Conservation (phyloP, 257 asterid species). For the Cordia subcordata region DNA sequence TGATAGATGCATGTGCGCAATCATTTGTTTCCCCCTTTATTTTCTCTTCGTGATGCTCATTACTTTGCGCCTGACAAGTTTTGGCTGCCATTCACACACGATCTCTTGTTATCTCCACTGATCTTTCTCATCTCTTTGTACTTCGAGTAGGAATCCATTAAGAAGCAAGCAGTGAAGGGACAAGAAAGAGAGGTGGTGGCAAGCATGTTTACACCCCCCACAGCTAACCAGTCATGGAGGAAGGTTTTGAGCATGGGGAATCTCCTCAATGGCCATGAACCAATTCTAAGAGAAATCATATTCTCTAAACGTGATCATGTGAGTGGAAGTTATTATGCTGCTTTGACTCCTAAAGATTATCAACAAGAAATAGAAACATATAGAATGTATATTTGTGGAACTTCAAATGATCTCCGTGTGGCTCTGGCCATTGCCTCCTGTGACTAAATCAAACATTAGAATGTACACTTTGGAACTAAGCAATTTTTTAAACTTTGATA, state of each 20-base stretch:
- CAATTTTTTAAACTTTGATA: not conserved
- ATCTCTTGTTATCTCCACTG: too few relatives aligned
- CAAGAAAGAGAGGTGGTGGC: constrained; percentile 61
- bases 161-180: constrained; percentile 43
- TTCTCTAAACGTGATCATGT: constrained; percentile 62
- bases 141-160: constrained; percentile 39
- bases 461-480: not conserved
- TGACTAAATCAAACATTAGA: constrained; percentile 34
- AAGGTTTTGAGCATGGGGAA: constrained; percentile 93
- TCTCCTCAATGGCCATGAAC: constrained; percentile 94
- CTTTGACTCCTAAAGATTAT: constrained; percentile 32
- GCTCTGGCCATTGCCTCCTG: constrained; percentile 90
- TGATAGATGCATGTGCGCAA: too few relatives aligned
- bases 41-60: too few relatives aligned
- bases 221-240: constrained; percentile 94
- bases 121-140: not conserved
- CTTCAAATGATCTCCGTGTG: constrained; percentile 85
- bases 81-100: too few relatives aligned
- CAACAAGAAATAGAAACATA: constrained; percentile 71
- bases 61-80: too few relatives aligned
- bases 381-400: constrained; percentile 80
- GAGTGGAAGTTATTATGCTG: constrained; percentile 59
- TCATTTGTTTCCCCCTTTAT: too few relatives aligned
- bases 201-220: constrained; percentile 73
- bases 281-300: constrained; percentile 71